Evolutionary conservation across 768 basidiomycete genomes (phyloP).

Genomic region (Phaeolepiota aurea): DNA sequence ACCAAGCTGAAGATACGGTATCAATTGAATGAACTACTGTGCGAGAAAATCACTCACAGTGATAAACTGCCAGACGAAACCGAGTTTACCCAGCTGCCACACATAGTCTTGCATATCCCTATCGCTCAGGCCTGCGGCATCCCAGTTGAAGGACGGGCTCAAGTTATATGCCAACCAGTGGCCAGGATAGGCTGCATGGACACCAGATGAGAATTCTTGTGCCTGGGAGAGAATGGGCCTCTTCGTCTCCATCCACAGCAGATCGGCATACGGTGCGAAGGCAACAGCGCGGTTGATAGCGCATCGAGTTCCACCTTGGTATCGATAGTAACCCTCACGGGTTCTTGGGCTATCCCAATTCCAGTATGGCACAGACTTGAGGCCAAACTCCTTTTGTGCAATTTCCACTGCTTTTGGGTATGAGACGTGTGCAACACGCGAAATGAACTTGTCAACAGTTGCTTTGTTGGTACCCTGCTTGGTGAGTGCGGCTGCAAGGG

Average conservation of each 20-base stretch:
- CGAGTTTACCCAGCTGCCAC: constrained; percentile 91
- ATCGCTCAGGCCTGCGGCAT: constrained; percentile 82
- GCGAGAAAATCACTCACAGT: constrained; percentile 49
- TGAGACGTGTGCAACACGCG: constrained; percentile 58
- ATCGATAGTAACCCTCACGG: constrained; percentile 94
- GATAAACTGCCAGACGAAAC: constrained; percentile 99
- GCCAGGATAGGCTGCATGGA: constrained; percentile 71
- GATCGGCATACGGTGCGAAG: constrained; percentile 89
- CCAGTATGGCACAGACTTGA: constrained; percentile 76
- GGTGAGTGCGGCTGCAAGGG: constrained; percentile 58
- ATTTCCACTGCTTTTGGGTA: constrained; percentile 63
- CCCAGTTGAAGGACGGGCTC: constrained; percentile 92
- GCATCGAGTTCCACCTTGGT: constrained; percentile 94
- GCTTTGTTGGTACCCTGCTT: constrained; percentile 44
- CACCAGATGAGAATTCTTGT: constrained; percentile 83
- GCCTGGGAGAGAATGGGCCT: constrained; percentile 90
- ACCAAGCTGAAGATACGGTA: constrained; percentile 54
- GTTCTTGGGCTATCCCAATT: constrained; percentile 93
- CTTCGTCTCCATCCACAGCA: constrained; percentile 97
- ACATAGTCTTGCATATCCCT: constrained; percentile 83
- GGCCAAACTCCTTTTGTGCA: constrained; percentile 72
- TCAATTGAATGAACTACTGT: constrained; percentile 4
- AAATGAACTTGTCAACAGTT: constrained; percentile 52
- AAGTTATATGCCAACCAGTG: constrained; percentile 98
- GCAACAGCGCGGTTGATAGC: constrained; percentile 88